These are phyloP conservation scores for Colletotrichum godetiae DNA, from an alignment of 2,329 filamentous ascomycete species.

Conservation along the genomic window DNA sequence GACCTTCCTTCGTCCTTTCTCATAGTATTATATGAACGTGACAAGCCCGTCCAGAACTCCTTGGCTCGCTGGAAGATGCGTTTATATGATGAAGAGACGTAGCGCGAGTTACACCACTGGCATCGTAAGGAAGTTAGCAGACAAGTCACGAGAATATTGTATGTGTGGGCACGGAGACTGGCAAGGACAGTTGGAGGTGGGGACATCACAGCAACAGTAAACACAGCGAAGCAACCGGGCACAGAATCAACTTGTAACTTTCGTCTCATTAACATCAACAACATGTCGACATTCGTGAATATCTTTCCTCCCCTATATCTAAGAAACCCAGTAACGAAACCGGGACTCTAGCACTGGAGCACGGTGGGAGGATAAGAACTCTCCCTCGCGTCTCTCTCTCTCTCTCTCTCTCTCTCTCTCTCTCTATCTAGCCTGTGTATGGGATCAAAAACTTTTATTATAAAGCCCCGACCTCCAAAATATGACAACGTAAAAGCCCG, in stretches of 20 bases:
- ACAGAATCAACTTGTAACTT: background rate
- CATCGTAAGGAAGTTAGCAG: too few species aligned
- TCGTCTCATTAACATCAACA: background rate
- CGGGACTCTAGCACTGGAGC: background rate
- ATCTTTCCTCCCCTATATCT: background rate
- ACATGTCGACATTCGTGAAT: background rate
- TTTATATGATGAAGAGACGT: too few species aligned
- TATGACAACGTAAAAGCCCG: conserved; percentile 15
- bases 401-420: background rate
- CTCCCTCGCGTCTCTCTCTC: too few species aligned
- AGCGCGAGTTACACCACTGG: too few species aligned
- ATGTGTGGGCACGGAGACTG: too few species aligned
- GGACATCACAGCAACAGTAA: too few species aligned
- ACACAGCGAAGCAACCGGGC: background rate
- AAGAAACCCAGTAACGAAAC: background rate
- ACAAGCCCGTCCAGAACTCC: too few species aligned
- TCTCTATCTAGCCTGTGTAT: conserved; percentile 6
- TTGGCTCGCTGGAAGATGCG: too few species aligned
- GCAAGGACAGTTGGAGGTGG: too few species aligned
- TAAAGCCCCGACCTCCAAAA: background rate
- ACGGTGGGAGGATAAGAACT: background rate
- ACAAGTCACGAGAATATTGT: too few species aligned
- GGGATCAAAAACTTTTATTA: conserved; percentile 7
- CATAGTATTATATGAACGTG: too few species aligned
- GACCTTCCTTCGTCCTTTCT: too few species aligned